These are phyloP conservation scores for Brasenia schreberi DNA, from an alignment of 164 flowering plant genomes.

Conservation along the genomic window DNA sequence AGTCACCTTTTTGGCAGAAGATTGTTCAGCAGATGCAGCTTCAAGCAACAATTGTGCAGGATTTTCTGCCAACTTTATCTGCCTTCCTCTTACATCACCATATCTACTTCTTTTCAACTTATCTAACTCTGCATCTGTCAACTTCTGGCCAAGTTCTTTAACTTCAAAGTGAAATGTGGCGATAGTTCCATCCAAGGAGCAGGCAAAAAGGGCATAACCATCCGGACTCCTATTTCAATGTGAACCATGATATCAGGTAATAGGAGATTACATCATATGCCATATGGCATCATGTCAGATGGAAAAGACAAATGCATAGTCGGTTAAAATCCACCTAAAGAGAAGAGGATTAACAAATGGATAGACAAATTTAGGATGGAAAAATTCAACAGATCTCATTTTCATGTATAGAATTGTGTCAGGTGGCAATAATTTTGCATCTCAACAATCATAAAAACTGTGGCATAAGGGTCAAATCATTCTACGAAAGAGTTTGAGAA, in stretches of 20 bases:
- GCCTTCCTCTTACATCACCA: slow-evolving; percentile 8
- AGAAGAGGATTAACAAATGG: too few relatives aligned
- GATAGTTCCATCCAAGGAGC: slow-evolving; percentile 94
- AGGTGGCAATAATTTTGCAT: too few relatives aligned
- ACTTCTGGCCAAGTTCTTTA: slow-evolving; percentile 72
- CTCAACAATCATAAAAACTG: too few relatives aligned
- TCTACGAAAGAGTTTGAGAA: too few relatives aligned
- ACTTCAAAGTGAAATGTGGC: slow-evolving; percentile 88
- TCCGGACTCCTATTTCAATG: slow-evolving; percentile 81
- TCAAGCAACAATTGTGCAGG: slow-evolving; percentile 94
- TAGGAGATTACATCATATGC: not conserved
- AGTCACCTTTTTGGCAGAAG: slow-evolving; percentile 38
- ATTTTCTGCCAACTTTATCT: slow-evolving; percentile 81
- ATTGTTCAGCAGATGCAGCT: slow-evolving; percentile 77
- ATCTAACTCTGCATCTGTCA: slow-evolving; percentile 76
- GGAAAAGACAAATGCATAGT: too few relatives aligned
- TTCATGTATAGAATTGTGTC: too few relatives aligned
- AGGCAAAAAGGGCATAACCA: slow-evolving; percentile 94
- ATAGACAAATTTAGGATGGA: too few relatives aligned
- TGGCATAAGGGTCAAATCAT: too few relatives aligned
- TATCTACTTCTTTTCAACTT: slow-evolving; percentile 85
- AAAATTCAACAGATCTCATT: too few relatives aligned
- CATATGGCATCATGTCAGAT: too few relatives aligned
- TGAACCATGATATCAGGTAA: not conserved
- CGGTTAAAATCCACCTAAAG: too few relatives aligned